Percentiles rank a stretch among this genome's conserved stretches.
Conservation (phyloP, 768 basidiomycete species). For the Trametes elegans region DNA sequence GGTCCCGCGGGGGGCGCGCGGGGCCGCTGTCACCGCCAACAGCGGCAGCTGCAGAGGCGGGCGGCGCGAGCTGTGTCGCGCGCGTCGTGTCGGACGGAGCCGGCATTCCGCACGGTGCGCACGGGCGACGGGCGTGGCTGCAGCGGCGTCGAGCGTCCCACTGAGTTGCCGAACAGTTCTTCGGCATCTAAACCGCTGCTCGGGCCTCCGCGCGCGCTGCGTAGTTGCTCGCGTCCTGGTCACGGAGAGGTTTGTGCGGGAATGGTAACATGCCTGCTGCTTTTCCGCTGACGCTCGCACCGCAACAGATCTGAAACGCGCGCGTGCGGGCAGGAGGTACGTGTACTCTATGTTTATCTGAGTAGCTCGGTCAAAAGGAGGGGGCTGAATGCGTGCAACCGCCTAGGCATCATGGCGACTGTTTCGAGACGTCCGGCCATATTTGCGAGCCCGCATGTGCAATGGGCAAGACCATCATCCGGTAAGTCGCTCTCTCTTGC, state of each 20-base stretch:
- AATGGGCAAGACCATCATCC: too few species aligned
- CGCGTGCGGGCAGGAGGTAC: too few species aligned
- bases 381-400: too few species aligned
- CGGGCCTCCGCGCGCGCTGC: background rate
- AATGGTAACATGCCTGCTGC: background rate
- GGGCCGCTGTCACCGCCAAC: background rate
- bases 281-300: background rate
- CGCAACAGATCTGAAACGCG: background rate
- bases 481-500: too few species aligned
- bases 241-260: background rate
- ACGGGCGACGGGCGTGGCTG: background rate
- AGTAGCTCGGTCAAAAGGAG: too few species aligned
- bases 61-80: background rate
- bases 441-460: too few species aligned
- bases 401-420: too few species aligned
- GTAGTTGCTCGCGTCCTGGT: background rate
- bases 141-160: background rate
- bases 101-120: background rate
- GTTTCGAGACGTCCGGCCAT: too few species aligned
- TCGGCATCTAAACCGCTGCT: background rate
- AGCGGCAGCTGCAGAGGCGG: background rate
- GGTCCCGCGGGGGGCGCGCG: constrained; percentile 1
- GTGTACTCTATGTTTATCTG: too few species aligned
- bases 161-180: background rate
- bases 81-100: background rate